phyloP scores from a whole-genome alignment of 306 rosid genomes.

The Begonia peltatifolia region DNA sequence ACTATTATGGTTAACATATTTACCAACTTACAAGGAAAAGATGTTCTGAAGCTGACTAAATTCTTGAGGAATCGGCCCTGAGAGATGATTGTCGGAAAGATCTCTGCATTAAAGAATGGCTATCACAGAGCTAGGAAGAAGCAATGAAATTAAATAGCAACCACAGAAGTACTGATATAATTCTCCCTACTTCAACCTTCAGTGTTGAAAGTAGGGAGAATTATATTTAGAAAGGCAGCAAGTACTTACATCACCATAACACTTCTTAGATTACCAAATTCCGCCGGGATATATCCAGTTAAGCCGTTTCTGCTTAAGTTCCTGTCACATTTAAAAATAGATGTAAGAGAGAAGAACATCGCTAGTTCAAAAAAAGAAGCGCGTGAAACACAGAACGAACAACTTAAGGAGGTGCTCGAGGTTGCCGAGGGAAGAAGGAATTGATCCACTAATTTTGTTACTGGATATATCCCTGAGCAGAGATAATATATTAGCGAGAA shows the following conservation, averaged over 20 bases:
- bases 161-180: not conserved
- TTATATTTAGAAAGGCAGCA: not conserved
- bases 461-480: constrained; percentile 68
- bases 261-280: constrained; percentile 88
- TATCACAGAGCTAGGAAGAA: constrained; percentile 1
- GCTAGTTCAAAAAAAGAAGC: not conserved
- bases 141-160: constrained; percentile 1
- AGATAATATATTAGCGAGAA: constrained; percentile 2
- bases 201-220: not conserved
- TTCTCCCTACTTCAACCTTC: not conserved
- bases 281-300: constrained; percentile 67
- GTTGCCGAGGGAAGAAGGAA: constrained; percentile 91
- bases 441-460: constrained; percentile 53
- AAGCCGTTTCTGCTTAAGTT: constrained; percentile 76
- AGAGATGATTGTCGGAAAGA: constrained; percentile 68
- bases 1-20: too few relatives aligned
- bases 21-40: constrained; percentile 50
- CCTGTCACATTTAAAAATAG: constrained; percentile 22
- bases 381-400: constrained; percentile 31
- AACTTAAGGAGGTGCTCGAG: constrained; percentile 94
- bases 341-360: not conserved
- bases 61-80: constrained; percentile 75
- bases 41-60: constrained; percentile 86
- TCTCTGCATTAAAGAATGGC: constrained; percentile 34
- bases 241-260: constrained; percentile 76